These are phyloP conservation scores for Rheum nobile DNA, from an alignment of 148 eudicot species.

Conservation along the genomic window DNA sequence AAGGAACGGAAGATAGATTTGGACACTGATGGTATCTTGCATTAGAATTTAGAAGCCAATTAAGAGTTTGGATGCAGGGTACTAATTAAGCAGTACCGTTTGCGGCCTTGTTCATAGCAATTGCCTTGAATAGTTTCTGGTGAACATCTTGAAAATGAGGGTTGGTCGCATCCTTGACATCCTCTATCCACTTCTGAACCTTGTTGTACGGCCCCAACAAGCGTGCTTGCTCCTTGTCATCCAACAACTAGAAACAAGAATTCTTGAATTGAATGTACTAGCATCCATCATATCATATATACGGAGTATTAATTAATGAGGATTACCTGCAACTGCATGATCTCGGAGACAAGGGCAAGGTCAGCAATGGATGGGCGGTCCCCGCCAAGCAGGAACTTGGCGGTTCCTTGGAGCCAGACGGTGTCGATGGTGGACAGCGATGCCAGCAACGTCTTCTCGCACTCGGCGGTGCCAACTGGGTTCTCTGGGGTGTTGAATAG, in stretches of 20 bases:
- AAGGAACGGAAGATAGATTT: background rate
- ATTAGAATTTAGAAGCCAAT: too few species aligned
- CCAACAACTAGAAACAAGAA: conserved; percentile 12
- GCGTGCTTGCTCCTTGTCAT: conserved; percentile 11
- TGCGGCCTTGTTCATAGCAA: conserved; percentile 8
- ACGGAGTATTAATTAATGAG: too few species aligned
- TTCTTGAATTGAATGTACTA: too few species aligned
- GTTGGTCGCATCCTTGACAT: conserved; percentile 11
- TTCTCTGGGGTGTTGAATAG: conserved; percentile 10
- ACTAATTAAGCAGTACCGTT: background rate
- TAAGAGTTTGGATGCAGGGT: too few species aligned
- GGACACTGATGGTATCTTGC: background rate
- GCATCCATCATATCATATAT: too few species aligned
- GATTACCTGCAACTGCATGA: conserved; percentile 23
- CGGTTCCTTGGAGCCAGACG: conserved; percentile 17
- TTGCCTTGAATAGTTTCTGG: conserved; percentile 3
- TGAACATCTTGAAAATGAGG: conserved; percentile 24
- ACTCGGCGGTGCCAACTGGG: conserved; percentile 8
- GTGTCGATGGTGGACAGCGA: conserved; percentile 12
- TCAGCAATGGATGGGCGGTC: conserved; percentile 26
- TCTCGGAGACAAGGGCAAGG: conserved; percentile 19
- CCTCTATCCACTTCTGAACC: conserved; percentile 16
- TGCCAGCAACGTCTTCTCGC: conserved; percentile 9
- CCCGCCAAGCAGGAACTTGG: conserved; percentile 17
- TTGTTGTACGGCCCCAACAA: conserved; percentile 17